These are phyloP conservation scores for Penstemon davidsonii DNA, from an alignment of 257 asterid species.

Conservation along the genomic window DNA sequence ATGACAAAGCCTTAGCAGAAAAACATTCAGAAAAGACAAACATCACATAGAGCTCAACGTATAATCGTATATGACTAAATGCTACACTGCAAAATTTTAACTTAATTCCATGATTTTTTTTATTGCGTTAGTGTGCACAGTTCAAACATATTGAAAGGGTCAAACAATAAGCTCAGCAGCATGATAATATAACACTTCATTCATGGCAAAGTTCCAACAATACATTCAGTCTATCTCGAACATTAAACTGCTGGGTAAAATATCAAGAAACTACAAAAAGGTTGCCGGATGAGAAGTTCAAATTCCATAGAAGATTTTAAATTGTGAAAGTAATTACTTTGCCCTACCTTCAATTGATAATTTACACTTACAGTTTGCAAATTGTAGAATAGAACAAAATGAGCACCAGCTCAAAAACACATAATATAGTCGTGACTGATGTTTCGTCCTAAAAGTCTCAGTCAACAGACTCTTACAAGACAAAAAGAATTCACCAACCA, in stretches of 20 bases:
- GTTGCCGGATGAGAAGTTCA: background rate
- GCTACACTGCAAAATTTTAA: constrained; percentile 13
- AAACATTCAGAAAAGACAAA: constrained; percentile 7
- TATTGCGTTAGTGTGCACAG: constrained; percentile 5
- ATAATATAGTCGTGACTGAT: background rate
- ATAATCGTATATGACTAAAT: background rate
- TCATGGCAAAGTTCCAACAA: background rate
- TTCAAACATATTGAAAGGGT: background rate
- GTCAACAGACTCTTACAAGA: background rate
- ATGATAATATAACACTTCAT: background rate
- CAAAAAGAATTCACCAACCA: background rate
- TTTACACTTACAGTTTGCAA: constrained; percentile 9
- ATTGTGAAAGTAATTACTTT: background rate
- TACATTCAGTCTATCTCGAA: constrained; percentile 5
- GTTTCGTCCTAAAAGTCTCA: no score
- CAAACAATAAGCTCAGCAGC: background rate
- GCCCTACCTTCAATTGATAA: background rate
- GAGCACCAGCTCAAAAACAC: background rate
- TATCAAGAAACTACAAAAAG: constrained; percentile 13
- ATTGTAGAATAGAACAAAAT: background rate
- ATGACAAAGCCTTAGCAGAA: constrained; percentile 6
- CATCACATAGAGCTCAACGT: background rate
- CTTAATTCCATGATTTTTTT: constrained; percentile 6
- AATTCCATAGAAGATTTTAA: background rate
- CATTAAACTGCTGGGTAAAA: constrained; percentile 1